These are phyloP conservation scores for Epichloe bromicola DNA, from an alignment of 2,329 filamentous ascomycete species.

Conservation along the genomic window DNA sequence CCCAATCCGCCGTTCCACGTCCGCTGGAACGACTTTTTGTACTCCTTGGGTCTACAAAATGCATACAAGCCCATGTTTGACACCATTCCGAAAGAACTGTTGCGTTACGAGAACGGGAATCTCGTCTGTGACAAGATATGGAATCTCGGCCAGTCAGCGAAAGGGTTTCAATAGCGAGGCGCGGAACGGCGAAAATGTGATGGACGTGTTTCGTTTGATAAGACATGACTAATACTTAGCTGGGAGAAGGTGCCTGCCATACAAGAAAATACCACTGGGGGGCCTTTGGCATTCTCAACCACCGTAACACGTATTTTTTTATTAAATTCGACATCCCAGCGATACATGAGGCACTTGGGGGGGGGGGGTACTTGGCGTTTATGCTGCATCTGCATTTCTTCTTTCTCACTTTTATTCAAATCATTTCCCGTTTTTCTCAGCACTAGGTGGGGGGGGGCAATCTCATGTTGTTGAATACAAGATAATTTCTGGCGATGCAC, in stretches of 20 bases:
- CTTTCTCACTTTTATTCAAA: not conserved
- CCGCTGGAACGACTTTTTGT: conserved; percentile 14
- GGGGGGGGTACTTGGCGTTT: not conserved
- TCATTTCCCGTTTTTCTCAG: not conserved
- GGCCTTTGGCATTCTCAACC: too few relatives aligned
- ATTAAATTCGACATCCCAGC: not conserved
- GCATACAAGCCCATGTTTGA: conserved; percentile 11
- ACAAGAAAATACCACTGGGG: too few relatives aligned
- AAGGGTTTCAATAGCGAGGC: conserved; percentile 4
- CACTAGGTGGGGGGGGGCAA: not conserved
- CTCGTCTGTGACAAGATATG: conserved; percentile 17
- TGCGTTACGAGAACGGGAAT: conserved; percentile 8
- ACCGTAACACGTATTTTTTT: not conserved
- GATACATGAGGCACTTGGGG: not conserved
- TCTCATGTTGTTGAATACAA: too few relatives aligned
- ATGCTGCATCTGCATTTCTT: not conserved
- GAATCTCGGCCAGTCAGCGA: conserved; percentile 12
- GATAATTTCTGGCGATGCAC: too few relatives aligned
- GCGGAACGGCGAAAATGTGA: not conserved
- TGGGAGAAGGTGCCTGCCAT: too few relatives aligned
- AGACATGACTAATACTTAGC: too few relatives aligned
- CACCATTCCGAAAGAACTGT: conserved; percentile 12
- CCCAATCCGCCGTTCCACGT: conserved; percentile 7
- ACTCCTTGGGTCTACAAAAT: conserved; percentile 9
- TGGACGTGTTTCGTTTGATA: too few relatives aligned